Base-by-base conservation (phyloP, 2,329 filamentous ascomycete genomes). In the Ophiocordyceps camponoti-saundersi region DNA sequence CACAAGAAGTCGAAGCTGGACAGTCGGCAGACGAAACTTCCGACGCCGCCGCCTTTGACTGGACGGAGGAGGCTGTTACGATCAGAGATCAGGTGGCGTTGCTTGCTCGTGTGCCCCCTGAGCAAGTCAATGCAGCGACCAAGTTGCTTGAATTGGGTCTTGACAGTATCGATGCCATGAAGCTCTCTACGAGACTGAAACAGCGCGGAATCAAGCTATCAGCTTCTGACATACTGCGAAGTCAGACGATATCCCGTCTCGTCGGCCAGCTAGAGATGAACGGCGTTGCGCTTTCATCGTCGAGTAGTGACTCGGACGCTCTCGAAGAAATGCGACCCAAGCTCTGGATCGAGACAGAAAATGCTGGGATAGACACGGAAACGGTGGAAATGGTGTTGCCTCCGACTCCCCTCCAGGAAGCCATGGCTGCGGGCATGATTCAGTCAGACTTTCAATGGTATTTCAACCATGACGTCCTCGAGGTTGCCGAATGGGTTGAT, bases 151-250 rank as follows among this genome's bases (percentile, higher is more conserved):
- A 90, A 53, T 71, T 95, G 30, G 89, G 89, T 0, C 71, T 95
- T 7, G 90, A 95, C 65, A 95, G 89, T 56, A 93, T 95, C 48
- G 89, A 95, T 61, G 76, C 83, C 2, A 90, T 95, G 60, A 93
- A 87, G 55, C 66, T 95, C 0, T 82, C 85, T 0, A 80, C 86
- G 0, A 73, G 79, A 46, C 68, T 95, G 2, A 82, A 75, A 51
- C 74, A 71, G 42, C 62, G 64, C 5, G 73, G 72, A 0, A 65
- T 92, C 20, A 58, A 65, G 1, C 59, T 94, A 12, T 67, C 80
- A 0, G 78, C 89, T n/a, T 85, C 85, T 53, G 69, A 72, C n/a
- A 80, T 95, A 21, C 82, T 94, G 71, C 80, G 75, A 46, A 71
- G 71, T 3, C 77, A 83, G 46, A 86, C 75, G 0, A 80, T 95